Base-by-base conservation (phyloP, 1,284 basidiomycete genomes). In the Cutaneotrichosporon sp. region DNA sequence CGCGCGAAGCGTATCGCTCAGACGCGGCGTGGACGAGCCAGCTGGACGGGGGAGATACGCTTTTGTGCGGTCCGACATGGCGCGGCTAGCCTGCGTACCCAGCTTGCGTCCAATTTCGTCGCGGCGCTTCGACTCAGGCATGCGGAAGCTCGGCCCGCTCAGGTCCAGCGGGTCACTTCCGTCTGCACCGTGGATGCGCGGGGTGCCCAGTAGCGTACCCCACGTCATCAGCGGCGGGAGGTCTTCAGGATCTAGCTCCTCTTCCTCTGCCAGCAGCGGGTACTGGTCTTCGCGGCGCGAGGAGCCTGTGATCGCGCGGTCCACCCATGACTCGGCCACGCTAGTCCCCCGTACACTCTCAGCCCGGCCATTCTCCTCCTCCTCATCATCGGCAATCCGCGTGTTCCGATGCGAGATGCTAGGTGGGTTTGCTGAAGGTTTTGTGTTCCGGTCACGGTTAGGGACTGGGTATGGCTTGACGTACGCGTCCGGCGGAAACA, bases 201-300 rank as follows among this genome's bases (percentile, higher is more conserved):
- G 91, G 12, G 91, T 94, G 13, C 87, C 84, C 56, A 85, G 83
- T 13, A 94, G 79, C 18, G 88, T 90, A 7, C 91, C 91, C 88
- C 88, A 90, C 9, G 91, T 96, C 86, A 94, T 89, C 18, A 96
- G 81, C 61, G 92, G 85, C 58, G 90, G 89, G 30, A 94, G 80
- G 59, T 89, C 80, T 4, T 85, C 81, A 0, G 90, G 85, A 7
- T 86, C 87, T 2, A 88, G 57, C 18, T 59, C 57, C 4, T 53
- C 39, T 15, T 59, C 57, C 36, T 49, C 22, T 22, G 45, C 18
- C 18, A 49, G 23, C 33, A 53, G 45, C 5, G 22, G 12, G 40
- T 46, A 45, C 4, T 46, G 41, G 2, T 44, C 46, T 5, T 33
- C 34, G 8, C 36, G 39, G 15, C 49, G 37, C 17, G 22, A n/a